Base-by-base conservation (phyloP, 1,284 basidiomycete species). In the Leccinum pachyderme region DNA sequence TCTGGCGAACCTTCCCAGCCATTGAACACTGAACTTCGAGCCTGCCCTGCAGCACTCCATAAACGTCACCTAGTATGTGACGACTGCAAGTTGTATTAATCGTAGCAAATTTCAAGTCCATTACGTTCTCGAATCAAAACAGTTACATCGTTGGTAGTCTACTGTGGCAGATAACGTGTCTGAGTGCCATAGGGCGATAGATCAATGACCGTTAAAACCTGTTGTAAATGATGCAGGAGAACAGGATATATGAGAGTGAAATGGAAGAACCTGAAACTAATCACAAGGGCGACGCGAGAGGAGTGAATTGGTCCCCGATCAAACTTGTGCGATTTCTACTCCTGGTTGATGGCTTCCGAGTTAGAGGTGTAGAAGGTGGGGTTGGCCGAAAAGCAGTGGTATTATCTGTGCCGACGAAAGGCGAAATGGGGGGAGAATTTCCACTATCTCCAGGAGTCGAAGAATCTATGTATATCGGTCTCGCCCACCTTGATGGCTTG, bases 261-360 rank as follows among this genome's bases (percentile, higher is more conserved):
- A 52, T 49, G 31, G 37, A 53, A 45, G 28, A 52, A 32, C 24
- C 22, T 43, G 28, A 29, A 47, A 53, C 54, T 25, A 35, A 49
- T 51, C 45, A 69, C 18, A 33, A 47, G 27, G 65, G 61, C 37
- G 58, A 53, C 50, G 46, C 47, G 37, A 69, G 56, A 44, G 61
- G 55, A 46, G 53, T 47, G 18, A 70, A 54, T 39, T 70, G 67
- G 37, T 69, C 68, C 27, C 39, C 77, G 13, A 73, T 77, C 56
- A 78, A 63, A 62, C 81, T 85, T 54, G 73, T 71, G 62, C 81
- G 75, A 39, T 79, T 79, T 69, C 82, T 84, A 58, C 74, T 78
- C 59, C 83, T 77, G 35, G 72, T 72, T 46, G 86, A 87, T 24
- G 82, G 82, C 60, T 81, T 84, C 54, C 82, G 76, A n/a, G 87